Evolutionary conservation across 1,139 yeast genomes (phyloP), one percentile per base, ranked within the genome.

Genomic region (Suhomyces ambrosiae): DNA sequence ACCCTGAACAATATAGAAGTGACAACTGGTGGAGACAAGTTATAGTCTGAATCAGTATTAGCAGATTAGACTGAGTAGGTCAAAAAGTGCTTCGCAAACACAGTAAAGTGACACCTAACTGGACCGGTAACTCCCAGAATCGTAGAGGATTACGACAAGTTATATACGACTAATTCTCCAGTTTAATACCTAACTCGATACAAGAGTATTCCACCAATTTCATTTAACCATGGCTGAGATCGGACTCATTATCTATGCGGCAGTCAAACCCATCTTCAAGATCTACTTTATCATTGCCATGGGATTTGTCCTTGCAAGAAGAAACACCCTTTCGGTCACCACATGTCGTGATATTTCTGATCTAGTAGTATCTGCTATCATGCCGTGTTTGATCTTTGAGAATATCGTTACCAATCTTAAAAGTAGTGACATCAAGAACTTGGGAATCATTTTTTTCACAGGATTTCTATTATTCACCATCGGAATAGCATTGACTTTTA

Each of bases 221-320:
- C n/a, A n/a, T n/a, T 18, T 18, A 5, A 18, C 21, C 8, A 18
- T 18, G 21, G 21, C 21, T 6, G 21, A 18, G 21, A 18, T 88
- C 13, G 95, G 96, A 9, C 74, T 74, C 30, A 79, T 89, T 28
- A 82, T 89, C 10, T 89, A 82, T 60, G 74, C 87, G 13, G 79
- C 96, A 0, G 84, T 85, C 34, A 89, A 88, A 63, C 97, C 97
- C 16, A 83, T 89, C 42, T 71, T 88, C 63, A 89, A 90, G 64
- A 87, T 89, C 48, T 87, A 88, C 53, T 64, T 86, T 52, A 84
- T 87, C 53, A 75, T 87, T 6, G 81, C 73, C 2, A 61, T 82
- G 12, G 97, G 97, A 7, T 86, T 70, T 51, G 58, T 67, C 24
- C 64, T 88, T 7, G 90, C 95, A 5, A 76, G 75, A 46, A 68